phyloP scores from a whole-genome alignment of 208 protist genomes.

The Leishmania arabica region DNA sequence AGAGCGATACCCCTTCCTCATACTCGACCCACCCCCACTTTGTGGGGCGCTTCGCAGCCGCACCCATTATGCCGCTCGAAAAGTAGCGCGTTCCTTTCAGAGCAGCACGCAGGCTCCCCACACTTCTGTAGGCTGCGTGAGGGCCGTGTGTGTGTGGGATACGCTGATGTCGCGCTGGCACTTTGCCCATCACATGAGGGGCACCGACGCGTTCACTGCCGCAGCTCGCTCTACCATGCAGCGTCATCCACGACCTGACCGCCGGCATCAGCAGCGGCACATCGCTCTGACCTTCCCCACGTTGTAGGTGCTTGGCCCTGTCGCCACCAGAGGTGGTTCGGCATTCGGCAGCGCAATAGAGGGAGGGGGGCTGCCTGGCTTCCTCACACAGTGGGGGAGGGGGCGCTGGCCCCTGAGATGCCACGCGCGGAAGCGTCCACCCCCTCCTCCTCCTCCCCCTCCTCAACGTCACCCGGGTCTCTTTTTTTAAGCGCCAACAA shows the following conservation, averaged over 20 bases:
- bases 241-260: too few species aligned
- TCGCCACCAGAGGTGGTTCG: background rate
- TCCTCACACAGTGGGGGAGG: background rate
- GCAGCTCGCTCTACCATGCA: background rate
- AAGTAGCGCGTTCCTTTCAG: too few species aligned
- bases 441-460: too few species aligned
- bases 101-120: too few species aligned
- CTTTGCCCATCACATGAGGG: background rate
- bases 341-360: background rate
- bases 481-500: background rate
- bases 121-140: background rate
- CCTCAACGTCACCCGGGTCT: background rate
- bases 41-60: too few species aligned
- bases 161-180: too few species aligned
- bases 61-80: too few species aligned
- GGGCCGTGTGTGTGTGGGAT: background rate
- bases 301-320: background rate
- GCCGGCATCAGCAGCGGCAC: background rate
- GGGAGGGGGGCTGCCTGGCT: too few species aligned
- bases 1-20: too few species aligned
- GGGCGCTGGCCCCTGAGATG: too few species aligned
- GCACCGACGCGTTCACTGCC: background rate
- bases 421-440: too few species aligned
- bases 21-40: too few species aligned
- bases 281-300: background rate